Percentiles rank a stretch among this genome's conserved stretches.
phyloP scores from a whole-genome alignment of 768 basidiomycete species.

The Pleurotus sapidus region DNA sequence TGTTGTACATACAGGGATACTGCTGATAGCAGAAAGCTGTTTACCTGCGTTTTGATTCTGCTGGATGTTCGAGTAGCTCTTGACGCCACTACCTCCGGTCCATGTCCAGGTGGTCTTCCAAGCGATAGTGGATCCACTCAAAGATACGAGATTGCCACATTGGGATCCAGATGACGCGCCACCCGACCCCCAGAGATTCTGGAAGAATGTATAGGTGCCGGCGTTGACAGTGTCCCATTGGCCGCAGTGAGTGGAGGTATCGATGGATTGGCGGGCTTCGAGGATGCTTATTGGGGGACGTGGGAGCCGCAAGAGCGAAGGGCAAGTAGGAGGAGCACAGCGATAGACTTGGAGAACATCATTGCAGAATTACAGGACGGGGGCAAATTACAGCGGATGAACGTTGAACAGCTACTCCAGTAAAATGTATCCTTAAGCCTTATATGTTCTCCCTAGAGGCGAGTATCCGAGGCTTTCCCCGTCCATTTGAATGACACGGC shows the following conservation, averaged over 20 bases:
- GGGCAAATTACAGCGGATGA: neutral
- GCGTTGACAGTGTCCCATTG: slow-evolving; percentile 49
- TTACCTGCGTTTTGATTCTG: slow-evolving; percentile 48
- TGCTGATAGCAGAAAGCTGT: slow-evolving; percentile 49
- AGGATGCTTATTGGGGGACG: slow-evolving; percentile 2
- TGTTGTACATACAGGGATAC: slow-evolving; percentile 46
- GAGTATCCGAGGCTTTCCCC: neutral
- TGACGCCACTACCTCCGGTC: slow-evolving; percentile 49
- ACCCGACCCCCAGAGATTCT: slow-evolving; percentile 44
- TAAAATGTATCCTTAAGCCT: neutral
- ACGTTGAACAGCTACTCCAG: neutral
- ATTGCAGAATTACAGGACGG: neutral
- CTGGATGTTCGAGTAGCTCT: slow-evolving; percentile 61
- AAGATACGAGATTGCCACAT: slow-evolving; percentile 43
- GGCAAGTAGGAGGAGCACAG: slow-evolving; percentile 8
- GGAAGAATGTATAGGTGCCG: slow-evolving; percentile 45
- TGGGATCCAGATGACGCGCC: slow-evolving; percentile 46
- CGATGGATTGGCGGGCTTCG: slow-evolving; percentile 21
- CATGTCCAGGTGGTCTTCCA: slow-evolving; percentile 58
- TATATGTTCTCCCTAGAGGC: neutral
- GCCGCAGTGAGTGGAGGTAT: slow-evolving; percentile 37
- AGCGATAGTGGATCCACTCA: slow-evolving; percentile 36
- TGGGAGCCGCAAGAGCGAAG: slow-evolving; percentile 13
- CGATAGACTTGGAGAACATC: slow-evolving; percentile 5
- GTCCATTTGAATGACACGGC: neutral